Conservation (phyloP, 192 early-diverging fungal species). For the Mortierella claussenii region DNA sequence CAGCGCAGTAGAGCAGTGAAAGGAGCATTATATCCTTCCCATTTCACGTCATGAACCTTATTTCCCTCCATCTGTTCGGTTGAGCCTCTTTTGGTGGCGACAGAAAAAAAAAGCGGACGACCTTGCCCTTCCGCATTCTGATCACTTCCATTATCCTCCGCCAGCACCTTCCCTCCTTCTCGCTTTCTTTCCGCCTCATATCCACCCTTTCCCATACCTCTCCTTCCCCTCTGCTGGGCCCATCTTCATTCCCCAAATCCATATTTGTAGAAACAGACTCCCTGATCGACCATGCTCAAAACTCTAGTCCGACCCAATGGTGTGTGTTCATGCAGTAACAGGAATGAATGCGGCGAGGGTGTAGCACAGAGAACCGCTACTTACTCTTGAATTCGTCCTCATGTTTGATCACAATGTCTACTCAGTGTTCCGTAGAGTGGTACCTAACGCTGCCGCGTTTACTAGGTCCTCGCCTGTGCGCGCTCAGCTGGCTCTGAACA, state of each 20-base stretch:
- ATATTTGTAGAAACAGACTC: background rate
- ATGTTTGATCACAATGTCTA: too few relatives aligned
- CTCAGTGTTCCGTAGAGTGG: background rate
- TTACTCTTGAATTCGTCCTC: too few relatives aligned
- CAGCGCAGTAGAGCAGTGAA: too few relatives aligned
- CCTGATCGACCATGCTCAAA: constrained; percentile 12
- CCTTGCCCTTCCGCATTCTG: background rate
- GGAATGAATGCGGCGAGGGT: too few relatives aligned
- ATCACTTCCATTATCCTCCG: background rate
- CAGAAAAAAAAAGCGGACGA: background rate
- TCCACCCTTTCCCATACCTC: background rate
- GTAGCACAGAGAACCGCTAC: too few relatives aligned
- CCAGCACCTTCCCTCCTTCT: background rate
- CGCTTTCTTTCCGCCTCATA: background rate
- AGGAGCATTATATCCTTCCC: too few relatives aligned
- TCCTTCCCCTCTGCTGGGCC: background rate
- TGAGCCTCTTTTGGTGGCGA: constrained; percentile 18
- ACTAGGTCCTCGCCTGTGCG: background rate
- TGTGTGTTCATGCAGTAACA: too few relatives aligned
- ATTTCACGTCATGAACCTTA: background rate
- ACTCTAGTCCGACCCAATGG: constrained; percentile 17
- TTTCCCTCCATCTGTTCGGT: constrained; percentile 1
- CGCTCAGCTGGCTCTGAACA: constrained; percentile 1
- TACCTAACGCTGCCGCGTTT: background rate
- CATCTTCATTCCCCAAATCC: too few relatives aligned